Evolutionary conservation across 371 early-diverging fungal genomes (phyloP).

Genomic region (Mucor lusitanicus): DNA sequence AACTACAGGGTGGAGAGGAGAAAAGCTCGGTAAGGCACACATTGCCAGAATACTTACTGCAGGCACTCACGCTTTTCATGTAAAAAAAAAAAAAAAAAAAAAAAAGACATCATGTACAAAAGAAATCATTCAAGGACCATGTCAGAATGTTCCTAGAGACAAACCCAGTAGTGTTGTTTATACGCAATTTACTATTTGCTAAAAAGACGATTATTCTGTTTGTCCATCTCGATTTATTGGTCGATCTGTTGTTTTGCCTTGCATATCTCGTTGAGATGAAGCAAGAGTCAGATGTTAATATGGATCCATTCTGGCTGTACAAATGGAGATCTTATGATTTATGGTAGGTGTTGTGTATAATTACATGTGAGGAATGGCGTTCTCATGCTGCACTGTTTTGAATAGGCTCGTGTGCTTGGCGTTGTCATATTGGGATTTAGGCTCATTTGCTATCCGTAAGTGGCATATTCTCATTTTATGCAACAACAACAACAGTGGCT

Average conservation of each 20-base stretch:
- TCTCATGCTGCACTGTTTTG: not conserved
- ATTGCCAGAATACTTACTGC: too few species aligned
- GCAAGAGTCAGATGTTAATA: slow-evolving; percentile 44
- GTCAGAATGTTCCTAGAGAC: slow-evolving; percentile 8
- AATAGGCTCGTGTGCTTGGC: slow-evolving; percentile 46
- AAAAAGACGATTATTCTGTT: slow-evolving; percentile 28
- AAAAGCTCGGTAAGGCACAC: slow-evolving; percentile 19
- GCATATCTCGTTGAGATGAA: slow-evolving; percentile 71
- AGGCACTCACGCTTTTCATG: not conserved
- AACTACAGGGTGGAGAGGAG: slow-evolving; percentile 34
- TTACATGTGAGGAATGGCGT: not conserved
- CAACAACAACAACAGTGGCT: not conserved
- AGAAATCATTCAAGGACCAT: not conserved
- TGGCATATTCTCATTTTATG: not conserved
- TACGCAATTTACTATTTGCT: slow-evolving; percentile 19
- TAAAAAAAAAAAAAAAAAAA: too few species aligned
- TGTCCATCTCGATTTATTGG: slow-evolving; percentile 55
- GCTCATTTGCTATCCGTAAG: slow-evolving; percentile 43
- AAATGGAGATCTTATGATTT: slow-evolving; percentile 55
- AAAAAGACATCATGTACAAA: slow-evolving; percentile 7
- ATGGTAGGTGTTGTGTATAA: slow-evolving; percentile 38
- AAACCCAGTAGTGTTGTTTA: slow-evolving; percentile 8
- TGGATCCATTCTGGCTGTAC: slow-evolving; percentile 63
- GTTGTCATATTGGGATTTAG: slow-evolving; percentile 44
- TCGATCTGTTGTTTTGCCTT: slow-evolving; percentile 65